Evolutionary conservation across 2,329 filamentous ascomycete genomes (phyloP), one percentile per base, ranked within the genome.

Genomic region (Nannizziopsis arthrosporioides): DNA sequence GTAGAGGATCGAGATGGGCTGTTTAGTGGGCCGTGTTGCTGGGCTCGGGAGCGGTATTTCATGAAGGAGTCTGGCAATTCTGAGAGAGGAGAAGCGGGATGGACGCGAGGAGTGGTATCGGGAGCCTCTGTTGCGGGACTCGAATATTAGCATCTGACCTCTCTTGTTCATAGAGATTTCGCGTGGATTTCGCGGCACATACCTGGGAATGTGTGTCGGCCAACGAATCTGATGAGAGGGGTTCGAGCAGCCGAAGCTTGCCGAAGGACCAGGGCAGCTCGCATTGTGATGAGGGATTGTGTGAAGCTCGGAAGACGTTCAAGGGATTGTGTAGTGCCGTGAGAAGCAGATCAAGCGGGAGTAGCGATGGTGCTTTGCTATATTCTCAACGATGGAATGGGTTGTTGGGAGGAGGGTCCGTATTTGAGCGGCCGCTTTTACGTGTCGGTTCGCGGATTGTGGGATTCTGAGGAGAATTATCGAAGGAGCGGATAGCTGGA

Each of bases 11-110:
- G 37, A 11, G 62, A 60, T 45, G 59, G 55, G 48, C 53, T 56
- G 48, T 59, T 60, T 44, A 81, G 69, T n/a, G 78, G 78, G 47
- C 78, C 78, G 63, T 82, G 78, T 61, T 81, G 77, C 61, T 78
- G 75, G 42, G 77, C 78, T 67, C 79, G 76, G 57, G 75, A 67
- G 54, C 79, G 72, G 69, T 82, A 81, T 56, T 69, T 65, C 49
- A 76, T 76, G 63, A 81, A 81, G 15, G 76, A 79, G 57, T 78
- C 73, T 18, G 78, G 78, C 10, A 81, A 74, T 51, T 66, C 60
- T 48, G 71, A 61, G 35, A 70, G 68, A 52, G 75, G 77, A 50
- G 75, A 76, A 51, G 73, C 77, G 43, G 76, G 78, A 65, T 78
- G 78, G 52, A 69, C 68, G 53, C 76, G 70, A 54, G 76, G 77